Conservation (phyloP, 345 rosid genomes). For the Citrus hindsii region DNA sequence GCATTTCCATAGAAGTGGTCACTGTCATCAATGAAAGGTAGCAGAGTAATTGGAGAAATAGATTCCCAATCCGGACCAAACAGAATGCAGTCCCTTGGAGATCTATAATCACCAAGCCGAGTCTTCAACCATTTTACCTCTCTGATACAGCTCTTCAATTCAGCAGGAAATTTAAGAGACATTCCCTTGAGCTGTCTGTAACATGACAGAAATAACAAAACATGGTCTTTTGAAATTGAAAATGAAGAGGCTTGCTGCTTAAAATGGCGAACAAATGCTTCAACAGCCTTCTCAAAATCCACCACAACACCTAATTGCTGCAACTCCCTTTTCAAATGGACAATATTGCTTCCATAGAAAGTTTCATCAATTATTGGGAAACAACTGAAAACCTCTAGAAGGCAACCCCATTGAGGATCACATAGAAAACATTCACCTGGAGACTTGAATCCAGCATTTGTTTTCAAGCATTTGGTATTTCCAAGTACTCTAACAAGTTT, state of each 20-base stretch:
- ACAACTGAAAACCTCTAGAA: slow-evolving; percentile 43
- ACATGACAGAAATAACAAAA: slow-evolving; percentile 40
- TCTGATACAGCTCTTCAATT: slow-evolving; percentile 29
- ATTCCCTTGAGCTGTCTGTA: slow-evolving; percentile 32
- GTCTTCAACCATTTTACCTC: slow-evolving; percentile 58
- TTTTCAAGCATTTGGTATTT: slow-evolving; percentile 42
- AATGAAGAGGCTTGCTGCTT: slow-evolving; percentile 30
- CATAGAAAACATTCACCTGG: slow-evolving; percentile 54
- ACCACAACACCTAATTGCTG: slow-evolving; percentile 42
- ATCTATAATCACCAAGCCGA: slow-evolving; percentile 34
- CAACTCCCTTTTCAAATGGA: slow-evolving; percentile 35
- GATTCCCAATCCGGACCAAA: slow-evolving; percentile 54
- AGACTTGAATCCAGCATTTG: slow-evolving; percentile 39
- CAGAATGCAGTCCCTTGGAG: slow-evolving; percentile 56
- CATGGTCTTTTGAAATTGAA: slow-evolving; percentile 33
- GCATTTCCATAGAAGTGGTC: slow-evolving; percentile 38
- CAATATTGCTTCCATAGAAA: slow-evolving; percentile 38
- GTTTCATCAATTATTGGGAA: slow-evolving; percentile 42
- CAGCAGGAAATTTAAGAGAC: slow-evolving; percentile 19
- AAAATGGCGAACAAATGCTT: slow-evolving; percentile 32
- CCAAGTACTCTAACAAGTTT: slow-evolving; percentile 24
- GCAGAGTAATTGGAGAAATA: slow-evolving; percentile 41
- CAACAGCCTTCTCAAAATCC: slow-evolving; percentile 43
- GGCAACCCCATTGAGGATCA: slow-evolving; percentile 54
- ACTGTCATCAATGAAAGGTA: slow-evolving; percentile 58